Base-by-base conservation (phyloP, 805 yeast species). In the Candida oleophila region DNA sequence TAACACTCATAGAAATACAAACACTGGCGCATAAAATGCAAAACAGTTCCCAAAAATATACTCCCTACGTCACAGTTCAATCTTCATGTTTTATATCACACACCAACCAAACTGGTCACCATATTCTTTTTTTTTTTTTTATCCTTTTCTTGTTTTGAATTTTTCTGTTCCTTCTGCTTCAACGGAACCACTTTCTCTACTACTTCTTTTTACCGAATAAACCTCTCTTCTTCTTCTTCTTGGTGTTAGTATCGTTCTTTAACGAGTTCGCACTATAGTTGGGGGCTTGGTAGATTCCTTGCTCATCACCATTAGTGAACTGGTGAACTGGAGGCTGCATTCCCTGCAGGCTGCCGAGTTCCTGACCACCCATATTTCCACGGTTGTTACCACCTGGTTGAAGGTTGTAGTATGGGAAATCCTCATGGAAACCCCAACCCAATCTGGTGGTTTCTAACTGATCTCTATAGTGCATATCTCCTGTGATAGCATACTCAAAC, bases 401-500 rank as follows among this genome's bases (percentile, higher is more conserved):
- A 44, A 68, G 64, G 43, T 73, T 69, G 54, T 73, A 78, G 62
- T 70, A 68, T 32, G 81, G 85, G 79, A 86, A 89, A 65, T 81
- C 86, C 72, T 53, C 87, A 78, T 71, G 97, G 81, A 89, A 88
- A 45, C 87, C 82, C 85, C 95, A 91, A 14, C 97, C 98, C 38
- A 86, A 76, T 16, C 81, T 73, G 5, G 80, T 80, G 3, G 91
- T 76, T 66, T 91, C 97, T 58, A 89, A 74, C 57, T 87, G 89
- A 47, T 89, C 94, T 45, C 84, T 82, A 72, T 87, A 85, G 11
- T 80, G 66, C 48, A 77, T 69, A 65, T 94, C 99, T 44, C 96
- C 96, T 4, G 96, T 89, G 53, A 94, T 90, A 34, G 97, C 84
- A 62, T 85, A 94, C 72, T 94, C 98, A 67, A 94, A 94, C 3